Percentiles rank a stretch among this genome's conserved stretches.
Evolutionary conservation across 2,329 filamentous ascomycete species (phyloP).

Genomic region (Penicillium sumatraense): DNA sequence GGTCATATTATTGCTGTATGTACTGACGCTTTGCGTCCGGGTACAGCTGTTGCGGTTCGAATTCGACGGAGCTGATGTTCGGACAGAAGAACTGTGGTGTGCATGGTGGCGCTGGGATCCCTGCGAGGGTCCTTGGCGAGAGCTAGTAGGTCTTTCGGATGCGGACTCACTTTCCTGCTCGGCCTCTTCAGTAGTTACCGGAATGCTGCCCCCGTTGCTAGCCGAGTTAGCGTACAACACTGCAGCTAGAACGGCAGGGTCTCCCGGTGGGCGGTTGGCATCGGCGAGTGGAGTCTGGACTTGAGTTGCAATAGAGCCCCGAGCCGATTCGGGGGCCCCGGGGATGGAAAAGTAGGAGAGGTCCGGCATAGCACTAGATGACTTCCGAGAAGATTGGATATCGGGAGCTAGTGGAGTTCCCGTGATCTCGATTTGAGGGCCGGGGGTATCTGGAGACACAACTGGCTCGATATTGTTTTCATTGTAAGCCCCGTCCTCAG

Average conservation of each 20-base stretch:
- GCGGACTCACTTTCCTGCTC: conserved; percentile 20
- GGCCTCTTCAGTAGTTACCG: conserved; percentile 10
- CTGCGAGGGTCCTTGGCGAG: conserved; percentile 28
- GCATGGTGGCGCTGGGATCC: conserved; percentile 33
- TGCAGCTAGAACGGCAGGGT: conserved; percentile 35
- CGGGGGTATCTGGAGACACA: conserved; percentile 40
- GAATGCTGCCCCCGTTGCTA: conserved; percentile 14
- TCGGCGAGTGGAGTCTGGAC: conserved; percentile 22
- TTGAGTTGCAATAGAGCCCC: conserved; percentile 17
- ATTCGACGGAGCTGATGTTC: conserved; percentile 37
- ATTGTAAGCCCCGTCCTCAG: conserved; percentile 27
- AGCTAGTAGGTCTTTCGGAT: conserved; percentile 34
- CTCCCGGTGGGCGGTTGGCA: conserved; percentile 22
- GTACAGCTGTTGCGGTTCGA: conserved; percentile 45
- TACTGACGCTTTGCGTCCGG: conserved; percentile 47
- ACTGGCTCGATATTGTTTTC: conserved; percentile 41
- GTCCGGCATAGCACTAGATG: conserved; percentile 36
- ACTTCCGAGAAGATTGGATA: conserved; percentile 32
- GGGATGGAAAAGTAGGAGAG: conserved; percentile 31
- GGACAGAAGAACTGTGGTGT: conserved; percentile 40
- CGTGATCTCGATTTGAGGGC: conserved; percentile 42
- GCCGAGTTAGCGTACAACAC: conserved; percentile 32
- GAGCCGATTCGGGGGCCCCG: conserved; percentile 18
- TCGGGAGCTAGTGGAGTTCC: conserved; percentile 29
- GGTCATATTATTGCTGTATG: conserved; percentile 48